A percentile compares a stretch with the other conserved stretches of the same genome.
These are phyloP conservation scores for Xylaria telfairii DNA, from an alignment of 495 filamentous ascomycete species.

Conservation along the genomic window DNA sequence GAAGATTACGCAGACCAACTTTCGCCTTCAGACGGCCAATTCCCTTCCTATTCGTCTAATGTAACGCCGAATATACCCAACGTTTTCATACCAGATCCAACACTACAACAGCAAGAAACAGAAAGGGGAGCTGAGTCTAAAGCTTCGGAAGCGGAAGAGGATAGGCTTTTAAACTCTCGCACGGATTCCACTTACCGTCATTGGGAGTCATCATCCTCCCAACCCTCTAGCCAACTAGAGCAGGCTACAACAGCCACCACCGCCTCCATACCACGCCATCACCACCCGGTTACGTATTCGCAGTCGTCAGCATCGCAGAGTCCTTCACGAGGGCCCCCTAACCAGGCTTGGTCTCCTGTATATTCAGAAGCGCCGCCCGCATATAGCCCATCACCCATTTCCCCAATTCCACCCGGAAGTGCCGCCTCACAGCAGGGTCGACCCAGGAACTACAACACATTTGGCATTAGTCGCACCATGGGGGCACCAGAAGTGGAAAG, in stretches of 20 bases:
- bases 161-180: conserved; percentile 35
- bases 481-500: conserved; percentile 42
- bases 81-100: conserved; percentile 50
- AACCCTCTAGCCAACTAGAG: conserved; percentile 16
- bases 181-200: not conserved
- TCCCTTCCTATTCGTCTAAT: conserved; percentile 44
- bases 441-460: conserved; percentile 49
- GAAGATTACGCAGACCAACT: conserved; percentile 44
- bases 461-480: conserved; percentile 42
- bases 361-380: conserved; percentile 54
- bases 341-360: conserved; percentile 31
- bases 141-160: conserved; percentile 46
- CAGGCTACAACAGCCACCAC: conserved; percentile 27
- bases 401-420: conserved; percentile 23
- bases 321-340: conserved; percentile 16
- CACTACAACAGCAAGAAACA: conserved; percentile 37
- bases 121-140: conserved; percentile 45
- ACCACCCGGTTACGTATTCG: conserved; percentile 31
- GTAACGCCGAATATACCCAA: conserved; percentile 47
- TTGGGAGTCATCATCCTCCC: conserved; percentile 2
- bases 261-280: conserved; percentile 20
- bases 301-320: conserved; percentile 35
- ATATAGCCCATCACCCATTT: conserved; percentile 50
- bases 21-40: conserved; percentile 53
- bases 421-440: not conserved